Percentiles rank a stretch among this genome's conserved stretches.
phyloP scores from a whole-genome alignment of 2,329 filamentous ascomycete species.

The Colletotrichum sp. region DNA sequence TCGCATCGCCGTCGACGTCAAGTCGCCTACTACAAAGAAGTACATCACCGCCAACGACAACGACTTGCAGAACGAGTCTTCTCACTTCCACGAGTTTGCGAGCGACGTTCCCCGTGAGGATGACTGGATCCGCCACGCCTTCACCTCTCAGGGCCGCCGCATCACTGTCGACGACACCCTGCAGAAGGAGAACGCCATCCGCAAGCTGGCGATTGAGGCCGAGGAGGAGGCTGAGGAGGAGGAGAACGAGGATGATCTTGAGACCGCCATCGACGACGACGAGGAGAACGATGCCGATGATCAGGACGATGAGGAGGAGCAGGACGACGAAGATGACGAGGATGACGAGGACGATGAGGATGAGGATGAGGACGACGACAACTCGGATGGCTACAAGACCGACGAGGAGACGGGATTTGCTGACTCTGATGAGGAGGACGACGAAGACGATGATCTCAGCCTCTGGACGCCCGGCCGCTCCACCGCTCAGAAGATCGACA shows the following conservation, averaged over 20 bases:
- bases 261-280: conserved; percentile 44
- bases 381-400: conserved; percentile 76
- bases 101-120: conserved; percentile 82
- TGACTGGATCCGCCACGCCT: conserved; percentile 83
- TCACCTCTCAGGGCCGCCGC: conserved; percentile 67
- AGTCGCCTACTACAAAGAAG: conserved; percentile 43
- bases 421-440: conserved; percentile 71
- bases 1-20: conserved; percentile 42
- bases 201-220: conserved; percentile 84
- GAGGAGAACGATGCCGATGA: conserved; percentile 42
- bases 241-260: conserved; percentile 63
- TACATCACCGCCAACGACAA: conserved; percentile 56
- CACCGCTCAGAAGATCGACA: conserved; percentile 41
- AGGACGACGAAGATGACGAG: conserved; percentile 57
- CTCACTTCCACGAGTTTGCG: conserved; percentile 89
- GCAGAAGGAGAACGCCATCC: conserved; percentile 86
- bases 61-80: conserved; percentile 60
- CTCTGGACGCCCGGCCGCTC: conserved; percentile 59
- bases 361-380: conserved; percentile 58
- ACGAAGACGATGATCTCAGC: conserved; percentile 69
- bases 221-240: conserved; percentile 86
- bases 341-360: conserved; percentile 55
- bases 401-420: conserved; percentile 73
- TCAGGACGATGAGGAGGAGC: conserved; percentile 56
- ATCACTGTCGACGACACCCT: conserved; percentile 91